phyloP scores from a whole-genome alignment of 371 early-diverging fungal species.

The Umbelopsis sp. region DNA sequence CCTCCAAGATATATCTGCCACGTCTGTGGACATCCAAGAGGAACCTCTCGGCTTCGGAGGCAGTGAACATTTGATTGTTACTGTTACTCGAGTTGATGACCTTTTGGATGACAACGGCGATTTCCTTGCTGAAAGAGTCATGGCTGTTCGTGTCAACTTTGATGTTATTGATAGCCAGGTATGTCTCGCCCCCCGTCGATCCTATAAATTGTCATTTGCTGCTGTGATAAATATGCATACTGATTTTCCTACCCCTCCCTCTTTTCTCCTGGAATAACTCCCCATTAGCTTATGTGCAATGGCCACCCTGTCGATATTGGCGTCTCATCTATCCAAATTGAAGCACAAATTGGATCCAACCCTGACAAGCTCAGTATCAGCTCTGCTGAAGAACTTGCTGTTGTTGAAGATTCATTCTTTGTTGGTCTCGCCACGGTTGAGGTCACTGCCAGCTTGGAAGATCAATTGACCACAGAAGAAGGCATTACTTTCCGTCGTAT shows the following conservation, averaged over 20 bases:
- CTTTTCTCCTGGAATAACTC: background rate
- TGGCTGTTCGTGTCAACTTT: conserved; percentile 71
- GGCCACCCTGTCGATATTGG: conserved; percentile 63
- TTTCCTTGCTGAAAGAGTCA: conserved; percentile 66
- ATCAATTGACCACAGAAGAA: conserved; percentile 58
- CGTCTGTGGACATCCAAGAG: conserved; percentile 48
- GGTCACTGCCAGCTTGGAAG: conserved; percentile 60
- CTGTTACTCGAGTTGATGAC: conserved; percentile 73
- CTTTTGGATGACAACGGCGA: conserved; percentile 68
- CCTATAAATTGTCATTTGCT: background rate
- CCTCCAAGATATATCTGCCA: conserved; percentile 49
- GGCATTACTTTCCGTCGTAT: conserved; percentile 60
- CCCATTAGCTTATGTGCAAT: conserved; percentile 55
- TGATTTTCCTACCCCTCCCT: no score
- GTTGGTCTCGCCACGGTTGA: conserved; percentile 72
- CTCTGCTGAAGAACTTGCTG: conserved; percentile 55
- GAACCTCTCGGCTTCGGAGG: conserved; percentile 33
- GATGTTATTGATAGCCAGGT: conserved; percentile 66
- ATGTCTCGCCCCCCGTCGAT: background rate
- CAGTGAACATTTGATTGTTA: conserved; percentile 55
- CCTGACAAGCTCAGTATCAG: conserved; percentile 48
- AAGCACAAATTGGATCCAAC: conserved; percentile 59
- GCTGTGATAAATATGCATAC: background rate
- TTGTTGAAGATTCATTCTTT: conserved; percentile 61
- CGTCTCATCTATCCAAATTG: conserved; percentile 59